These are phyloP conservation scores for Tetrahymena malaccensis DNA, from an alignment of 73 alveolate genomes.

Conservation along the genomic window DNA sequence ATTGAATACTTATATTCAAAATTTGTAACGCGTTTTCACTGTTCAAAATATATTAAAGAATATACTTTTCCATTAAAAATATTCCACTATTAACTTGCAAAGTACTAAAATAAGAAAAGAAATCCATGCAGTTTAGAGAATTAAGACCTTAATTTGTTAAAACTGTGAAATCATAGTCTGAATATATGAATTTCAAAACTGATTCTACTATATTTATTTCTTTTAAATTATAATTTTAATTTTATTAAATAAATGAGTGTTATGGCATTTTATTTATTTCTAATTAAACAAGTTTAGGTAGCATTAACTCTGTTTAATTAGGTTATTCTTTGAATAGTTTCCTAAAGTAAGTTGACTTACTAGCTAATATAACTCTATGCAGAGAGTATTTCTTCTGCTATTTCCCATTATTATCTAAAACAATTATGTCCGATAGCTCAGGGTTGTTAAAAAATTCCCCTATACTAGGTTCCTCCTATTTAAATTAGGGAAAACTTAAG, in stretches of 20 bases:
- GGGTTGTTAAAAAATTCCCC: not conserved
- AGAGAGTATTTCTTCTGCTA: not conserved
- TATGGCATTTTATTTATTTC: not conserved
- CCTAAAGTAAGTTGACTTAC: not conserved
- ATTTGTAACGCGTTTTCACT: not conserved
- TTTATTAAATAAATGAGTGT: not conserved
- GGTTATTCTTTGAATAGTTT: not conserved
- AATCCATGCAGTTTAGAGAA: not conserved
- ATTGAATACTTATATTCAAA: not conserved
- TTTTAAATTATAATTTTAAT: not conserved
- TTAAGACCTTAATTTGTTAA: not conserved
- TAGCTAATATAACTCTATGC: not conserved
- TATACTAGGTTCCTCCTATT: not conserved
- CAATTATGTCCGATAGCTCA: not conserved
- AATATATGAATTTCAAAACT: not conserved
- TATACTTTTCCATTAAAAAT: not conserved
- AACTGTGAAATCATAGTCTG: not conserved
- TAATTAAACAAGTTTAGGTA: not conserved
- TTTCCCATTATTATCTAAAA: not conserved
- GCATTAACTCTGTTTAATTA: not conserved
- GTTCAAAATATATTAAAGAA: not conserved
- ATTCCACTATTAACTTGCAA: not conserved
- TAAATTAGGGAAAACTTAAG: not conserved
- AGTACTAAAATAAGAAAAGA: not conserved
- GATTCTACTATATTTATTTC: not conserved